phyloP scores from a whole-genome alignment of 2,329 filamentous ascomycete species.

The Conoideocrella luteorostrata region DNA sequence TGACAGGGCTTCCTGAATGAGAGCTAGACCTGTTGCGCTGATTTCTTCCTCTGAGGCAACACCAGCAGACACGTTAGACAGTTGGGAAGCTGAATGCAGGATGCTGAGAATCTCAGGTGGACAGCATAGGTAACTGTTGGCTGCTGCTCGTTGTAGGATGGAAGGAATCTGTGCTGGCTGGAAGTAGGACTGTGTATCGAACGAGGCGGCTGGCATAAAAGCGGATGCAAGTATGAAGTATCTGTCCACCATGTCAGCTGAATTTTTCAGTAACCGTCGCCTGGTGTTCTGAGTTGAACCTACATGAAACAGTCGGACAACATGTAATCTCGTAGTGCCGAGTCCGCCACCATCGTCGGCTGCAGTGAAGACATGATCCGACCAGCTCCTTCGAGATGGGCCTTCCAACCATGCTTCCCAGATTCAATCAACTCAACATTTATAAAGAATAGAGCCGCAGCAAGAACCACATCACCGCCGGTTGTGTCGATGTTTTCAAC shows the following conservation, averaged over 20 bases:
- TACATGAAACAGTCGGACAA: slow-evolving; percentile 42
- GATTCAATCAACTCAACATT: slow-evolving; percentile 45
- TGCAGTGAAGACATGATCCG: slow-evolving; percentile 36
- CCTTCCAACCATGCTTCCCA: slow-evolving; percentile 40
- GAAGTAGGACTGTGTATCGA: slow-evolving; percentile 26
- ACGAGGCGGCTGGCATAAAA: slow-evolving; percentile 28
- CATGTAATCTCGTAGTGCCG: slow-evolving; percentile 36
- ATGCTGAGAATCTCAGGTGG: slow-evolving; percentile 38
- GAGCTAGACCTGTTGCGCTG: slow-evolving; percentile 22
- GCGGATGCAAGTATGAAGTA: slow-evolving; percentile 42
- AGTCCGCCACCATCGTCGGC: slow-evolving; percentile 24
- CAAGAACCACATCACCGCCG: slow-evolving; percentile 35
- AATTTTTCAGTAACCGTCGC: no score
- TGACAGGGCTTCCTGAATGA: slow-evolving; percentile 31
- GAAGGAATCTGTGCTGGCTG: slow-evolving; percentile 29
- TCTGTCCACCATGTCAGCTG: no score
- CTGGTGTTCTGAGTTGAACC: no score
- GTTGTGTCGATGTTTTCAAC: slow-evolving; percentile 30
- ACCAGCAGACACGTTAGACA: slow-evolving; percentile 26
- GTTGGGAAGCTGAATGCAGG: slow-evolving; percentile 34
- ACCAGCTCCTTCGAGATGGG: slow-evolving; percentile 39
- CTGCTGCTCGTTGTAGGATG: slow-evolving; percentile 33
- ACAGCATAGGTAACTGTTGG: slow-evolving; percentile 41
- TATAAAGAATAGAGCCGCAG: slow-evolving; percentile 43
- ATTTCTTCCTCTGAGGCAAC: slow-evolving; percentile 22